Evolutionary conservation across 768 basidiomycete species (phyloP).

Genomic region (Suillus brevipes): DNA sequence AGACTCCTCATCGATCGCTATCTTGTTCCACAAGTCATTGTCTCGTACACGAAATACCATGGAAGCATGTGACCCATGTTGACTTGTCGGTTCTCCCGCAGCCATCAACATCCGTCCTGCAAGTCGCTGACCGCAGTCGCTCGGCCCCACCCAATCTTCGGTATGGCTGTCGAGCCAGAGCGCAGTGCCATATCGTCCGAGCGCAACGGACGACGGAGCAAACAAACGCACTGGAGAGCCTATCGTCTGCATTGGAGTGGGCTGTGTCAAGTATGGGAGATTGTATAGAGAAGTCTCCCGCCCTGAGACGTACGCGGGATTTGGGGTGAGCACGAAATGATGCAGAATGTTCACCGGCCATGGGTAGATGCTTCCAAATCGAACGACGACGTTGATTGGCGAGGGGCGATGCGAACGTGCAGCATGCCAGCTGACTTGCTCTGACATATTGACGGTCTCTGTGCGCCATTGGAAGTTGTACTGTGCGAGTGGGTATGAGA

Average conservation of each 20-base stretch:
- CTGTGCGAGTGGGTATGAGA: constrained; percentile 45
- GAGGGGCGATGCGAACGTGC: constrained; percentile 18
- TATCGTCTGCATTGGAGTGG: constrained; percentile 39
- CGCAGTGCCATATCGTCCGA: constrained; percentile 61
- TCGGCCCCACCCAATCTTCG: constrained; percentile 45
- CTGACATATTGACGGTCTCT: constrained; percentile 47
- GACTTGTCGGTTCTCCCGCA: not conserved
- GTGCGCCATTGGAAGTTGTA: constrained; percentile 59
- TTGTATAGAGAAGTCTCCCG: constrained; percentile 31
- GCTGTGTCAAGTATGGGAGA: constrained; percentile 46
- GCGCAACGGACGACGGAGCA: constrained; percentile 49
- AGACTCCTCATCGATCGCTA: constrained; percentile 41
- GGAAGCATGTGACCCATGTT: constrained; percentile 8
- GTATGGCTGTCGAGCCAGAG: constrained; percentile 69
- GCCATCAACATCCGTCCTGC: constrained; percentile 39
- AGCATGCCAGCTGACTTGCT: constrained; percentile 30
- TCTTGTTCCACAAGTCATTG: constrained; percentile 48
- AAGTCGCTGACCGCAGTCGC: constrained; percentile 58
- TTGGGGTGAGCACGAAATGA: constrained; percentile 53
- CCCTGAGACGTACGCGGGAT: constrained; percentile 35
- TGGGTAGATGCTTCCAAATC: constrained; percentile 59
- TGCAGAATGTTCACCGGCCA: constrained; percentile 75
- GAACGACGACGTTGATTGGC: constrained; percentile 53
- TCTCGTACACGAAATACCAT: constrained; percentile 48
- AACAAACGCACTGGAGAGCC: constrained; percentile 60